Percentiles rank a stretch among this genome's conserved stretches.
phyloP scores from a whole-genome alignment of 2,329 filamentous ascomycete species.

The Colletotrichum theobromicola region DNA sequence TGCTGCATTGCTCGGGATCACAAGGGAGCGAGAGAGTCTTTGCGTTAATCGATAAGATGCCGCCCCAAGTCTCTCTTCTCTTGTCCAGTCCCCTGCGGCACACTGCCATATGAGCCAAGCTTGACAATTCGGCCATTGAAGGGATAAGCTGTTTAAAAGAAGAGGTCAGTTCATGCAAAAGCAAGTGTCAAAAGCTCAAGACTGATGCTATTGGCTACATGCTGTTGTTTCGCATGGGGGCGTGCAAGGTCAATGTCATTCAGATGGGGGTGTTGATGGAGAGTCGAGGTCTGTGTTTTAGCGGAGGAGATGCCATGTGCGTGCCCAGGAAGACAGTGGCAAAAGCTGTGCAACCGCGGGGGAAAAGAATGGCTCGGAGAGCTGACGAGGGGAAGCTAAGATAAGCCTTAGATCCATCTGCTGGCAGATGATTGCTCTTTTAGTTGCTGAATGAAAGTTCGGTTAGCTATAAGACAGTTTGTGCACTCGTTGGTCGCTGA shows the following conservation, averaged over 20 bases:
- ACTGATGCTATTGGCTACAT: conserved; percentile 6
- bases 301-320: conserved; percentile 19
- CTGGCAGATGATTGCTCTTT: not conserved
- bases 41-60: conserved; percentile 21
- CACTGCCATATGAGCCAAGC: conserved; percentile 1
- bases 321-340: conserved; percentile 15
- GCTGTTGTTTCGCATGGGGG: conserved; percentile 16
- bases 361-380: not conserved
- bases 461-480: not conserved
- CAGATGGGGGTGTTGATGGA: conserved; percentile 5
- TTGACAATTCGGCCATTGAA: not conserved
- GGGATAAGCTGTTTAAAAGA: conserved; percentile 4
- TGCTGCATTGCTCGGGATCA: conserved; percentile 13
- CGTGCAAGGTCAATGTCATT: conserved; percentile 6
- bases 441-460: not conserved
- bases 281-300: conserved; percentile 10
- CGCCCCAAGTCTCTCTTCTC: not conserved
- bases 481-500: not conserved
- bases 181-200: conserved; percentile 8
- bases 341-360: conserved; percentile 10
- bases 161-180: conserved; percentile 15
- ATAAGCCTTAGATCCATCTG: not conserved
- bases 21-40: conserved; percentile 2
- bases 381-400: not conserved
- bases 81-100: not conserved